phyloP scores from a whole-genome alignment of 2,329 filamentous ascomycete genomes.

The Ophiosphaerella herpotricha region DNA sequence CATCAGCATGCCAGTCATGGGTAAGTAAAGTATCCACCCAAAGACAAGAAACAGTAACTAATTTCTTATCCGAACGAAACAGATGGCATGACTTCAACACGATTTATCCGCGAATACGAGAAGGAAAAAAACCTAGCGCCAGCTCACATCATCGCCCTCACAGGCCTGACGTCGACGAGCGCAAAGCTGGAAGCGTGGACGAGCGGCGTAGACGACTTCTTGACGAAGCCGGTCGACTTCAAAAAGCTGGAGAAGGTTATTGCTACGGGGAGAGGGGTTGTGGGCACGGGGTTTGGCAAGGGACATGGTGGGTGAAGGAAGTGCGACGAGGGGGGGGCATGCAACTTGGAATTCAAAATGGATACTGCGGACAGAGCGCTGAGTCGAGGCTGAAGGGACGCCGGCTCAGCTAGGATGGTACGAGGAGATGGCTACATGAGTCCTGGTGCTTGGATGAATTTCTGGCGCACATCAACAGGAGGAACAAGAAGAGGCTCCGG shows the following conservation, averaged over 20 bases:
- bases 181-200: slow-evolving; percentile 23
- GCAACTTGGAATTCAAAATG: too few species aligned
- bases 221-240: slow-evolving; percentile 33
- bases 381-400: too few species aligned
- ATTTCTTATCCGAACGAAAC: background rate
- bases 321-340: too few species aligned
- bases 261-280: slow-evolving; percentile 2
- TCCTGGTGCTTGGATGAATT: too few species aligned
- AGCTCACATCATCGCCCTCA: slow-evolving; percentile 21
- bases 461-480: too few species aligned
- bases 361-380: too few species aligned
- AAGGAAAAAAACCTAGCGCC: slow-evolving; percentile 1
- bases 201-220: slow-evolving; percentile 27
- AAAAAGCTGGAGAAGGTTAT: slow-evolving; percentile 17
- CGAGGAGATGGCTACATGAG: too few species aligned
- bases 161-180: slow-evolving; percentile 24
- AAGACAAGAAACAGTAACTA: too few species aligned
- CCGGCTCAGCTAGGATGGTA: too few species aligned
- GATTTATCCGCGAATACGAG: slow-evolving; percentile 31
- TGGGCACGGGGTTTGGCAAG: too few species aligned
- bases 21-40: background rate
- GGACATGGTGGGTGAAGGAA: too few species aligned
- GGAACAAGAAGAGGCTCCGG: too few species aligned
- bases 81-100: slow-evolving; percentile 33
- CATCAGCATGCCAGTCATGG: slow-evolving; percentile 40